Base-by-base conservation (phyloP, 2,329 filamentous ascomycete genomes). In the Sordariomycetes sp. region DNA sequence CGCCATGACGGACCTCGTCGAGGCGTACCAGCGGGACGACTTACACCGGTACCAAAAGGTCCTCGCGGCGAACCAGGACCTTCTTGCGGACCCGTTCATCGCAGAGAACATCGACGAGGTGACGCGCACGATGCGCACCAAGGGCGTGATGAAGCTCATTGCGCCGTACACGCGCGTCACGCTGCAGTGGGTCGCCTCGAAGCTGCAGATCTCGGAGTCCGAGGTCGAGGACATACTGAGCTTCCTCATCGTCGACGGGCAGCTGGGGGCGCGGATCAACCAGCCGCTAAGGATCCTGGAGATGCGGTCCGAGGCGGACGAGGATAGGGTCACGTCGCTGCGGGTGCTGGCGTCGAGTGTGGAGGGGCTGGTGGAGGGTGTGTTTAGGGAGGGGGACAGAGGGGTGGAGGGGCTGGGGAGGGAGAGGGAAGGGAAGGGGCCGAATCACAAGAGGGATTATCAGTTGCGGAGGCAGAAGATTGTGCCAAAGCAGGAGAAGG, bases 91-190 rank as follows among this genome's bases (percentile, higher is more conserved):
- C 69, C 85, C 89, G 0, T 99, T 97, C 73, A 99, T 99, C 64
- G 92, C 92, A 32, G 94, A 97, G 73, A 97, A 99, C 68, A 99
- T 99, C 64, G 94, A 97, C 70, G 94, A 99, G 73, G 92, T 99
- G 58, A 99, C 92, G 56, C 88, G 94, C 51, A 96, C 94, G 70
- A 96, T 99, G 87, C 88, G 94, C 57, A 97, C 91, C 62, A 96
- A 96, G 76, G 92, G 91, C 1, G 85, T 97, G 10, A 75, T 96
- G 61, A 96, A 94, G 72, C 78, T 97, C 25, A 94, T 97, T 61
- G 90, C 90, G 4, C 94, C 94, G 0, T 99, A 97, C 75, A 95
- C 89, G 6, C 85, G 90, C 55, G 96, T 97, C 81, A 89, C 87
- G 61, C 76, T 97, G 25, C 76, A 78, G 22, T 96, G 95, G 78